Base-by-base conservation (phyloP, 345 rosid species). In the Hypericum perforatum region DNA sequence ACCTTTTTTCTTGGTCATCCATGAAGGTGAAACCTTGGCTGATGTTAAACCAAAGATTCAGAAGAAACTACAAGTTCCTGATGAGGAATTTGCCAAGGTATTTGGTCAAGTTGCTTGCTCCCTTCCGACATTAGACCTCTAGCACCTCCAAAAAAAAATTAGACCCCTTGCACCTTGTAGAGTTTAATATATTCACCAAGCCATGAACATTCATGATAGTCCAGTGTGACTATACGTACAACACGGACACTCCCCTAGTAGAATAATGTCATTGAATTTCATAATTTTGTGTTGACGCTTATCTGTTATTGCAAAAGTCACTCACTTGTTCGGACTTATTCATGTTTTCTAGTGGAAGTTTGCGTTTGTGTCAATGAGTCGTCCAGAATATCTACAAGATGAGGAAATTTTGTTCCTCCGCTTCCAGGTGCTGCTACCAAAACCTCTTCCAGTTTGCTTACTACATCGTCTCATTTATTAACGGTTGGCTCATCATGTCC, bases 301-400 rank as follows among this genome's bases (percentile, higher is more conserved):
- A n/a, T 13, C 22, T 14, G 6, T 46, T 13, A 13, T 46, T 48
- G 9, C 22, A 22, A 22, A 22, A 22, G 32, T 22, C 32, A 22
- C 32, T 22, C 4, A 4, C 32, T 22, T 22, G 32, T 22, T 22
- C 32, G 32, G 32, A 22, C 41, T 37, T 6, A 14, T 14, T 37
- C 38, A 10, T 13, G 41, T 22, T 50, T 11, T 7, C n/a, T 6
- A 52, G 55, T 52, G 55, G 55, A 52, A 52, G 38, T 52, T 52
- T 52, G 55, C 55, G 9, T 52, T 52, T 38, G 9, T 52, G 41
- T 52, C 55, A 5, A 6, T 52, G 41, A 42, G 55, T 37, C 55
- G 55, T 7, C 55, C 55, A 52, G 55, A 52, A n/a, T 52, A 52
- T 11, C 39, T 52, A 41, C 41, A 52, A 15, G 55, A 52, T 52